Conservation (phyloP, 371 early-diverging fungal genomes). For the Mucor lusitanicus region DNA sequence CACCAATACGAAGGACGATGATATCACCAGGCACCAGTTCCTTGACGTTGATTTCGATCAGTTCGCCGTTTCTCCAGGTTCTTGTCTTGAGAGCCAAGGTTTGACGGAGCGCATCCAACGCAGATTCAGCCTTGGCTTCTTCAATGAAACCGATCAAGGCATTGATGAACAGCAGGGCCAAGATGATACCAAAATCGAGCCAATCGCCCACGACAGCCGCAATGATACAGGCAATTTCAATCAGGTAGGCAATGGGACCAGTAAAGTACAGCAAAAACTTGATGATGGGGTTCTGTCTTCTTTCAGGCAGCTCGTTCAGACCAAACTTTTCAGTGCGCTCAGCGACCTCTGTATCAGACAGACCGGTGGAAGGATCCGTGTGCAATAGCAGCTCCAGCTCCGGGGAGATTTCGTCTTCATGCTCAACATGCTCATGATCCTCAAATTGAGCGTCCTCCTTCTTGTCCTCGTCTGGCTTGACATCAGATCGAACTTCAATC, state of each 20-base stretch:
- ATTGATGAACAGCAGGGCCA: constrained; percentile 81
- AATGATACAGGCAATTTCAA: constrained; percentile 79
- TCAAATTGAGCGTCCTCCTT: constrained; percentile 28
- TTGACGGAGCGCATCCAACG: constrained; percentile 87
- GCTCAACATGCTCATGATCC: constrained; percentile 35
- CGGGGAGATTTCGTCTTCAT: constrained; percentile 65
- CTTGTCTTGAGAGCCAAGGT: constrained; percentile 85
- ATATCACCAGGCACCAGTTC: constrained; percentile 87
- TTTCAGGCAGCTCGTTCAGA: constrained; percentile 75
- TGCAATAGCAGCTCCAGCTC: constrained; percentile 72
- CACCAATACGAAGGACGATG: constrained; percentile 87
- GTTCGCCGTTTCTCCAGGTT: constrained; percentile 75
- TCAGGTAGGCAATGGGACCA: constrained; percentile 88
- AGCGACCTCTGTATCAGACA: constrained; percentile 57
- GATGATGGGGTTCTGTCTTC: constrained; percentile 76
- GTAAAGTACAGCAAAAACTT: constrained; percentile 90
- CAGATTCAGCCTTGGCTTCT: constrained; percentile 88
- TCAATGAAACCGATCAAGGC: constrained; percentile 89
- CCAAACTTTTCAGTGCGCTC: constrained; percentile 65
- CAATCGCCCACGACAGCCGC: constrained; percentile 75
- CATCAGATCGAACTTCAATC: constrained; percentile 8
- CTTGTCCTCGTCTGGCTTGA: constrained; percentile 22
- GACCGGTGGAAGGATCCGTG: constrained; percentile 65
- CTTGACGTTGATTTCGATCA: constrained; percentile 76
- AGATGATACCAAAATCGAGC: constrained; percentile 87